A percentile compares a stretch with the other conserved stretches of the same genome.
These are phyloP conservation scores for Vanderwaltozyma verrucispora DNA, from an alignment of 805 yeast species.

Conservation along the genomic window DNA sequence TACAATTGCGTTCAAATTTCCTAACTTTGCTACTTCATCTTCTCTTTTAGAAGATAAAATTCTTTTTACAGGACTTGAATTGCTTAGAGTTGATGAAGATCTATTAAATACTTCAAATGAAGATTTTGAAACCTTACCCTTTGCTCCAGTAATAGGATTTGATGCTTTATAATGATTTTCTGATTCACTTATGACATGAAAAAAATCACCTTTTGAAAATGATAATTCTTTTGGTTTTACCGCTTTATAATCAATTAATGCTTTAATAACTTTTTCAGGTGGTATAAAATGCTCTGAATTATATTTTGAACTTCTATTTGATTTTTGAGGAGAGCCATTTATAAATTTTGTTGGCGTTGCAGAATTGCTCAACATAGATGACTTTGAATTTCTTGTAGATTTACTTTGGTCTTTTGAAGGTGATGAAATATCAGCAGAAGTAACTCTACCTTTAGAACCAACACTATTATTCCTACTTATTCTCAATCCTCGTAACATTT, in stretches of 20 bases:
- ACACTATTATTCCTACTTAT: constrained; percentile 16
- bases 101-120: constrained; percentile 75
- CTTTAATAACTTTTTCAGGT: constrained; percentile 78
- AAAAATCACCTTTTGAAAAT: constrained; percentile 77
- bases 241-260: constrained; percentile 64
- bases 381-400: not conserved
- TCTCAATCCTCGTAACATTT: not conserved
- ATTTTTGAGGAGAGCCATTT: not conserved
- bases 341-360: not conserved
- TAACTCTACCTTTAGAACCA: constrained; percentile 20
- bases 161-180: constrained; percentile 79
- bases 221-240: constrained; percentile 73
- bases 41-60: too few species aligned
- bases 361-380: not conserved
- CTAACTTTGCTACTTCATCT: constrained; percentile 12
- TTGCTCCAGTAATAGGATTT: constrained; percentile 66
- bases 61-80: not conserved
- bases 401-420: constrained; percentile 8
- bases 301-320: not conserved
- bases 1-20: constrained; percentile 70
- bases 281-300: constrained; percentile 10
- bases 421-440: constrained; percentile 27
- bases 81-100: constrained; percentile 31
- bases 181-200: constrained; percentile 61
- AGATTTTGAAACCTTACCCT: constrained; percentile 80